A percentile compares a stretch with the other conserved stretches of the same genome.
Conservation (phyloP, 1,139 yeast genomes). For the Protomyces inouyei region DNA sequence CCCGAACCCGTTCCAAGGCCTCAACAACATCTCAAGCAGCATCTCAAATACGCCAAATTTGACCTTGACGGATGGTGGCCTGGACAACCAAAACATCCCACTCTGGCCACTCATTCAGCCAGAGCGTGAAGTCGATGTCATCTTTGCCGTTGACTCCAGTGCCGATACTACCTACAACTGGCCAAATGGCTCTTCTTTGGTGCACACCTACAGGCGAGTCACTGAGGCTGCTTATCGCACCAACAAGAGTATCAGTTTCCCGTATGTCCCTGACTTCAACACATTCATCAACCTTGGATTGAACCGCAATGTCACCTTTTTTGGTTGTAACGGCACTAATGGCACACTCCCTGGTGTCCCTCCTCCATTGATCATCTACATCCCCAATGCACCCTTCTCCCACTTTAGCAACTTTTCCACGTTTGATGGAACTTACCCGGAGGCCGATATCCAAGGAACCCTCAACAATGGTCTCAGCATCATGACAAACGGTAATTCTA, state of each 20-base stretch:
- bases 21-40: conserved; percentile 5
- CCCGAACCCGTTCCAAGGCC: conserved; percentile 71
- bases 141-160: conserved; percentile 81
- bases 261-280: conserved; percentile 73
- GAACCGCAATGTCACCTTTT: conserved; percentile 67
- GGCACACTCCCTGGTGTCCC: conserved; percentile 35
- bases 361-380: conserved; percentile 73
- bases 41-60: conserved; percentile 14
- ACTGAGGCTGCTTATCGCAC: conserved; percentile 56
- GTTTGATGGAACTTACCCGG: conserved; percentile 58
- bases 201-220: conserved; percentile 48
- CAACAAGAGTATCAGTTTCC: conserved; percentile 65
- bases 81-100: conserved; percentile 75
- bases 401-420: conserved; percentile 68
- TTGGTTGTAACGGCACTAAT: conserved; percentile 75
- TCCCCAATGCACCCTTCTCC: conserved; percentile 68
- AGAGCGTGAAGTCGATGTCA: conserved; percentile 65
- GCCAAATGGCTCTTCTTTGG: conserved; percentile 73
- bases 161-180: conserved; percentile 64
- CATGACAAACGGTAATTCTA: conserved; percentile 64
- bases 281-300: conserved; percentile 50
- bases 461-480: conserved; percentile 59
- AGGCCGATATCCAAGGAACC: conserved; percentile 55
- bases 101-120: conserved; percentile 65
- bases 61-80: conserved; percentile 46